Evolutionary conservation across 2,329 filamentous ascomycete species (phyloP), one percentile per base, ranked within the genome.

Genomic region (Alternaria sp.): DNA sequence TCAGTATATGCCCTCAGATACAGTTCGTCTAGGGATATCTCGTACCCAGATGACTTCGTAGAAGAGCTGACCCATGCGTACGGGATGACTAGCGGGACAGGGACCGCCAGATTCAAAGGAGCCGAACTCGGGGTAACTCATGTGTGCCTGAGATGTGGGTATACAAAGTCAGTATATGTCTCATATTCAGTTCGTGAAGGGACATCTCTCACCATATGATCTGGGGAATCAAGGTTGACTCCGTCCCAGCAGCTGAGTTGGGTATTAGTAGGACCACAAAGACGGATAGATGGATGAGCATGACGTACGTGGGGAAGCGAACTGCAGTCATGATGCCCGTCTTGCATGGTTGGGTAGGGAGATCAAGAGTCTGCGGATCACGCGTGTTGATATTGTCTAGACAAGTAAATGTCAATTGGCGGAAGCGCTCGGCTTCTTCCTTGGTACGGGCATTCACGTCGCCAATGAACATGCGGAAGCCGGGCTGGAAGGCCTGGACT

Each of bases 21-120:
- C 11, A 30, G 28, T 30, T 30, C 28, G 11, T 4, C 28, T 30
- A 30, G 10, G 28, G 11, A 11, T 11, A 2, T 11, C 11, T 12
- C 4, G 4, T 30, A 30, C 28, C 69, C 70, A 72, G 34, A 72
- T 56, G 16, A 70, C 64, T 46, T 74, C 71, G 57, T 70, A 72
- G 59, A 72, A 67, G 14, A 74, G 52, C 45, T 74, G 70, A 12
- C 60, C 57, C 62, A 70, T 66, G 12, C 67, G 61, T 2, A 73
- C 70, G 1, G 85, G 86, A 68, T 87, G 85, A 6, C 53, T 74
- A 0, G 71, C 36, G 0, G 85, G 85, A 67, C 85, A 87, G 71
- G 84, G 84, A 54, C 84, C 85, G 16, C 65, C 66, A 16, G 64
- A 60, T 22, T 70, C 69, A 38, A 73, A 72, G 14, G 57, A 63